These are phyloP conservation scores for Silene uniflora DNA, from an alignment of 148 eudicot species.

Conservation along the genomic window DNA sequence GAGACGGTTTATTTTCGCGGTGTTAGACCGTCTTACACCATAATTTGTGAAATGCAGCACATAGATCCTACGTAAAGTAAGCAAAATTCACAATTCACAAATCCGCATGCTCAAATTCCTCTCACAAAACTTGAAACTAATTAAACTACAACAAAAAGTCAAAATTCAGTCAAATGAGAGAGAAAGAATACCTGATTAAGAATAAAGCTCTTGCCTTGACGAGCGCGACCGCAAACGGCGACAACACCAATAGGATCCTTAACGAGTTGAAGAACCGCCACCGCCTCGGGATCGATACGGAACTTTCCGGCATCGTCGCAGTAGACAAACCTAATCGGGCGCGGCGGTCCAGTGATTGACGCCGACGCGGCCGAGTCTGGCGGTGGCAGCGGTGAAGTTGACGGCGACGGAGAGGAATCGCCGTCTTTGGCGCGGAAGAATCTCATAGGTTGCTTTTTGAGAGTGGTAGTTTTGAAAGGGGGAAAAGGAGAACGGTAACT, in stretches of 20 bases:
- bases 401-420: conserved; percentile 36
- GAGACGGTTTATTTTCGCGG: too few species aligned
- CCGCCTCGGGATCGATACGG: conserved; percentile 83
- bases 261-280: conserved; percentile 78
- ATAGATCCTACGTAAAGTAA: neutral
- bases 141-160: neutral
- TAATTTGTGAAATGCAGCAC: too few species aligned
- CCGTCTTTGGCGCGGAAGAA: conserved; percentile 28
- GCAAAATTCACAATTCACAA: neutral
- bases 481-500: neutral
- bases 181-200: conserved; percentile 62
- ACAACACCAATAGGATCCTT: conserved; percentile 89
- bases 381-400: conserved; percentile 14
- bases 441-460: conserved; percentile 23
- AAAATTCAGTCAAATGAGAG: neutral
- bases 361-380: neutral
- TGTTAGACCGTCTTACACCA: too few species aligned
- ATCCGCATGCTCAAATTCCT: neutral
- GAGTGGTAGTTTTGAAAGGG: neutral
- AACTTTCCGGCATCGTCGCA: conserved; percentile 78
- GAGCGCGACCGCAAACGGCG: conserved; percentile 94
- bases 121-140: neutral
- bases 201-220: conserved; percentile 90
- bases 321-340: conserved; percentile 83
- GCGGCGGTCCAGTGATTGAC: conserved; percentile 58